Percentiles rank a stretch among this genome's conserved stretches.
phyloP scores from a whole-genome alignment of 208 protist genomes.

The Leishmania mexicana region DNA sequence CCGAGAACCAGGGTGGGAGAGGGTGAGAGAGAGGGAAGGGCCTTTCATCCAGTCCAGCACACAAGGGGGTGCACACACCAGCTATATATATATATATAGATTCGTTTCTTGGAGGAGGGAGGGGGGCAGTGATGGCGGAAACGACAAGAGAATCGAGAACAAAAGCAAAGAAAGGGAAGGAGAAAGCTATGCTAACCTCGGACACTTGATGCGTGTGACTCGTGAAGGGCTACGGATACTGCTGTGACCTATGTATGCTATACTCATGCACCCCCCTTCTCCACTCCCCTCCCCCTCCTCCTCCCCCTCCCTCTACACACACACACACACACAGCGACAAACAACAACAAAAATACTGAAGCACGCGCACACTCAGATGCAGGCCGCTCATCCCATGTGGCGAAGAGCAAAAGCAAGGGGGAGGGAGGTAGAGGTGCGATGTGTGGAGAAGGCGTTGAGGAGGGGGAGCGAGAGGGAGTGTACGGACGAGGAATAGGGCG shows the following conservation, averaged over 20 bases:
- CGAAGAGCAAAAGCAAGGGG: background rate
- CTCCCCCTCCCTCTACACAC: background rate
- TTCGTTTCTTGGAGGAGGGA: no score
- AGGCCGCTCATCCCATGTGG: background rate
- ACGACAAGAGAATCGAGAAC: background rate
- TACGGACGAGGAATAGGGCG: background rate
- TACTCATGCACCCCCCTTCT: background rate
- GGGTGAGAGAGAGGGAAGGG: background rate
- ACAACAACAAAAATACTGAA: background rate
- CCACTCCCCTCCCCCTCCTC: no score
- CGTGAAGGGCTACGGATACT: background rate
- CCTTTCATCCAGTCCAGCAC: background rate
- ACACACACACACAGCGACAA: background rate
- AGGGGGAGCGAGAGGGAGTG: background rate
- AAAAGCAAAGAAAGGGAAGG: background rate
- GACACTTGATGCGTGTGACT: background rate
- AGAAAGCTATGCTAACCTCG: background rate
- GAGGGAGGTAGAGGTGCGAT: background rate
- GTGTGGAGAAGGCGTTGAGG: background rate
- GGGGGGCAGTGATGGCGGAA: background rate
- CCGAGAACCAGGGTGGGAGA: background rate
- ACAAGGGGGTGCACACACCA: background rate
- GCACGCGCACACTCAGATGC: conserved; percentile 2
- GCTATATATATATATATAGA: no score
- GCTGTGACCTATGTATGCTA: background rate